Base-by-base conservation (phyloP, 2,329 filamentous ascomycete genomes). In the Pyricularia pennisetigena region DNA sequence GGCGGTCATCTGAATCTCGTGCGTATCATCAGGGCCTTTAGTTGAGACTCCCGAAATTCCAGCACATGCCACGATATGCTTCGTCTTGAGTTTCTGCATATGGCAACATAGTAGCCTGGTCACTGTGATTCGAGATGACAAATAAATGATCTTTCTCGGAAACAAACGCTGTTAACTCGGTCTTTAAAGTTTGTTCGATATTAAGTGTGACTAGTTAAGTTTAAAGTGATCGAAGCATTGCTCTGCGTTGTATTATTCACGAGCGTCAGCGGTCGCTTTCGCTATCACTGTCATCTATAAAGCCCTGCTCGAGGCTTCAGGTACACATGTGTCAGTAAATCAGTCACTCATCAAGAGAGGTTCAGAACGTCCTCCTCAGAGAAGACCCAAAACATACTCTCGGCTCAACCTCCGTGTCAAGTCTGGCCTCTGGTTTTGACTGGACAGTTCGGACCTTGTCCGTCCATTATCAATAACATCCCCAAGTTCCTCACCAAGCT, bases 401-500 rank as follows among this genome's bases (percentile, higher is more conserved):
- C 92, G 83, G 76, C 92, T 94, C 70, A 97, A 74, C 70, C 93
- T 83, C 72, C 86, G 81, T 62, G 83, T 79, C 65, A 82, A 83
- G 70, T 87, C 85, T 64, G 78, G 77, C 71, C 77, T 76, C 12
- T 75, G 74, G 35, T 78, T 67, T 29, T 32, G 28, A 20, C 54
- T 24, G 4, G 54, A 29, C 54, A 67, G 65, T 26, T 41, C 32
- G 20, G 65, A 26, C 28, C 54, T 49, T n/a, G 41, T 54, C 54
- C 54, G 49, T 16, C 76, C 74, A 79, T 74, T 65, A 78, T 82
- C 81, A 71, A 86, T 81, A 59, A 90, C 84, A 66, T 87, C 83
- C 70, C 85, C 86, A 12, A 89, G 78, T 77, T 92, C 90, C 74
- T 93, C 88, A 61, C 88, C 89, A n/a, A 90, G 88, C 59, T 88